A percentile compares a stretch with the other conserved stretches of the same genome.
These are phyloP conservation scores for Cladophialophora chaetospira DNA, from an alignment of 2,329 filamentous ascomycete genomes.

Conservation along the genomic window DNA sequence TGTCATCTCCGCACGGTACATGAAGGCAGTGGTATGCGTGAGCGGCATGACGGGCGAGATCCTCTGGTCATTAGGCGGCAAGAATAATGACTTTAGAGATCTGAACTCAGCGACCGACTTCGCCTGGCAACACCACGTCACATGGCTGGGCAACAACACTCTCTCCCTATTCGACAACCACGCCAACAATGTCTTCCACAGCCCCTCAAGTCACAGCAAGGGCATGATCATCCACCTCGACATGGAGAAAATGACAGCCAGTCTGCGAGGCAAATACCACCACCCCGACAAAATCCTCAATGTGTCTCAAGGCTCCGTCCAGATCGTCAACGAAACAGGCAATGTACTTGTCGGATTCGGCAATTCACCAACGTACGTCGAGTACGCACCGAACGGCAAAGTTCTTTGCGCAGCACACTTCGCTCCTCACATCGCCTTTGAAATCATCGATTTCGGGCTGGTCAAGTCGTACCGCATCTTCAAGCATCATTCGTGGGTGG, in stretches of 20 bases:
- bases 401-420: slow-evolving; percentile 58
- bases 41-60: slow-evolving; percentile 51
- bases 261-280: slow-evolving; percentile 43
- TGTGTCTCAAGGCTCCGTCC: slow-evolving; percentile 47
- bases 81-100: slow-evolving; percentile 49
- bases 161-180: slow-evolving; percentile 47
- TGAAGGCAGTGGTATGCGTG: slow-evolving; percentile 52
- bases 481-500: slow-evolving; percentile 57
- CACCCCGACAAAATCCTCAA: slow-evolving; percentile 43
- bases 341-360: slow-evolving; percentile 55
- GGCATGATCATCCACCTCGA: slow-evolving; percentile 49
- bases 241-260: slow-evolving; percentile 46
- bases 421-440: slow-evolving; percentile 43
- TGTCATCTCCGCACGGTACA: slow-evolving; percentile 56
- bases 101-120: slow-evolving; percentile 50
- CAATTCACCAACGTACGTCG: slow-evolving; percentile 51
- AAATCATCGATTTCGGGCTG: slow-evolving; percentile 38
- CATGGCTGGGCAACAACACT: slow-evolving; percentile 38
- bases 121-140: slow-evolving; percentile 56
- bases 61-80: slow-evolving; percentile 58
- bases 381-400: slow-evolving; percentile 45
- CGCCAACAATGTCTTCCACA: slow-evolving; percentile 30
- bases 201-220: slow-evolving; percentile 40
- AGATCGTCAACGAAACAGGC: slow-evolving; percentile 42
- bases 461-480: slow-evolving; percentile 59